Conservation (phyloP, 345 rosid genomes). For the Ceriops zippeliana region DNA sequence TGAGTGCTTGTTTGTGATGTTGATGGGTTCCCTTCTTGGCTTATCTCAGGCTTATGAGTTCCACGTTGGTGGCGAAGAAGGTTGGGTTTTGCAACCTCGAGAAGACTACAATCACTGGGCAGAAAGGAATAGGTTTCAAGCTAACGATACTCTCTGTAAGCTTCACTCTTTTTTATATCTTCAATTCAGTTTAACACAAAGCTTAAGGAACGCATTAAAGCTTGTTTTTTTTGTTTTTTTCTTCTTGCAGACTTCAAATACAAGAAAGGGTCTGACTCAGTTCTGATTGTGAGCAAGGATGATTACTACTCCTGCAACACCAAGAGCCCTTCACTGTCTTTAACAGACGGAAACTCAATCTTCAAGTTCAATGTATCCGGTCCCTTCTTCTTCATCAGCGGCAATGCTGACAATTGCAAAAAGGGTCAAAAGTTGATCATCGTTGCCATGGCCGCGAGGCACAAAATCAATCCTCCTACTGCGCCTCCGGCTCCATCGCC, state of each 20-base stretch:
- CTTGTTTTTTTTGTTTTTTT: not conserved
- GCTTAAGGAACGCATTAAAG: not conserved
- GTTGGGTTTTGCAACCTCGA: constrained; percentile 68
- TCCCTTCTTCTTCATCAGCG: constrained; percentile 77
- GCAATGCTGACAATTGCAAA: constrained; percentile 57
- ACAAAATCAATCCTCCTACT: constrained; percentile 22
- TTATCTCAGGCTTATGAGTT: constrained; percentile 41
- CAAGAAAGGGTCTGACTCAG: constrained; percentile 66
- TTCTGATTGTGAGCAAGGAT: constrained; percentile 50
- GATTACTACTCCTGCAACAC: constrained; percentile 58
- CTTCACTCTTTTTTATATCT: not conserved
- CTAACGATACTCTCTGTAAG: constrained; percentile 76
- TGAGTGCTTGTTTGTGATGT: constrained; percentile 7
- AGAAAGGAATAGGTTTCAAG: constrained; percentile 72
- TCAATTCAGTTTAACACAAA: not conserved
- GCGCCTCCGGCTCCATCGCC: constrained; percentile 29
- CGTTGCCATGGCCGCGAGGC: constrained; percentile 58
- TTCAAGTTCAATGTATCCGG: constrained; percentile 64
- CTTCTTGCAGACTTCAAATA: constrained; percentile 62
- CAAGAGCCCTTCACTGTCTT: constrained; percentile 39
- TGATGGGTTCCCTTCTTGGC: constrained; percentile 16
- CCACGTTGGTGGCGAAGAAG: constrained; percentile 69
- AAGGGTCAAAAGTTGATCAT: constrained; percentile 57
- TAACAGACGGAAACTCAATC: constrained; percentile 55
- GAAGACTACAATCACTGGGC: constrained; percentile 80